Percentiles rank a stretch among this genome's conserved stretches.
These are phyloP conservation scores for Thielaviopsis populi DNA, from an alignment of 2,329 filamentous ascomycete species.

Conservation along the genomic window DNA sequence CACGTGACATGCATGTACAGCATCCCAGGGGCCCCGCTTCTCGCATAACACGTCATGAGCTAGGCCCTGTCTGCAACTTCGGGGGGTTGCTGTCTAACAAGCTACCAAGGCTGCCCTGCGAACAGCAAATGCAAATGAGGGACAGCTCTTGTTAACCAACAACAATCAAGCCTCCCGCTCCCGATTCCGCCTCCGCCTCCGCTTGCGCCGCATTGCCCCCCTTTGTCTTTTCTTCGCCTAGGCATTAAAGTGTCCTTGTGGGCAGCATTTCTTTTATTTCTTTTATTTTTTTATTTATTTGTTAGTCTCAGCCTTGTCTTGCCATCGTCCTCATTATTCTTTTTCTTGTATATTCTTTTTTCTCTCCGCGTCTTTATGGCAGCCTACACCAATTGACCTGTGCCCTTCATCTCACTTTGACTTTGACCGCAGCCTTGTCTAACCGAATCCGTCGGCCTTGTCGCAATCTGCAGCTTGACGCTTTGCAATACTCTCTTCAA, in stretches of 20 bases:
- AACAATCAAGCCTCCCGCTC: not conserved
- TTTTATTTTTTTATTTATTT: not conserved
- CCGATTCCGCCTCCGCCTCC: not conserved
- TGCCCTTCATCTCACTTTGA: not conserved
- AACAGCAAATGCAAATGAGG: not conserved
- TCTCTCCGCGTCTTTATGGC: not conserved
- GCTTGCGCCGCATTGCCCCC: not conserved
- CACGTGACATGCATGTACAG: too few relatives aligned
- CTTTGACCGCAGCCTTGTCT: not conserved
- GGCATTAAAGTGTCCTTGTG: not conserved
- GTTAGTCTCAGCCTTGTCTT: conserved; percentile 1
- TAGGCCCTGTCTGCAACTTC: not conserved
- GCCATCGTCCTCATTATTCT: conserved; percentile 11
- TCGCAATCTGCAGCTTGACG: not conserved
- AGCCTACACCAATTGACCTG: not conserved
- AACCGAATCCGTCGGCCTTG: not conserved
- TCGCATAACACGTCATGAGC: conserved; percentile 3
- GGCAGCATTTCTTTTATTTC: not conserved
- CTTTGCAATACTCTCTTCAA: not conserved
- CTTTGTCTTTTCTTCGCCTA: not conserved
- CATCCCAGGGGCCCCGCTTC: not conserved
- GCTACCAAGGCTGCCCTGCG: not conserved
- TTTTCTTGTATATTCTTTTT: not conserved
- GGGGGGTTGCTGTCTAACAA: not conserved
- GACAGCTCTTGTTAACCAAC: not conserved